Evolutionary conservation across 1,284 basidiomycete species (phyloP).

Genomic region (Irpex sp.): DNA sequence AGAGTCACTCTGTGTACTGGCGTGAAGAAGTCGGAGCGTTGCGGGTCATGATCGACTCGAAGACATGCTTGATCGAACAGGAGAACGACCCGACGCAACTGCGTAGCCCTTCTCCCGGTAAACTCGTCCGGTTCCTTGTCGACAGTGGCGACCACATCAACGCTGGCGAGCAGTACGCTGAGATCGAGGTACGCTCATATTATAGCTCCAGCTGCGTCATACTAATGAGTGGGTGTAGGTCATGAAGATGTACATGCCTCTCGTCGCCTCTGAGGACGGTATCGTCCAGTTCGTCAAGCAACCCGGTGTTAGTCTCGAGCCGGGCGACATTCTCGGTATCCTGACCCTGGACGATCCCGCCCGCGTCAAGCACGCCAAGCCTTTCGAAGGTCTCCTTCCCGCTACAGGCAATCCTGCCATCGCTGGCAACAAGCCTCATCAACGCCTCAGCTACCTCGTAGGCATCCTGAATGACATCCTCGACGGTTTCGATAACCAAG

Average conservation of each 20-base stretch:
- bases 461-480: slow-evolving; percentile 89
- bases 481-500: slow-evolving; percentile 93
- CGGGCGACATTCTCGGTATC: slow-evolving; percentile 98
- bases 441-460: slow-evolving; percentile 77
- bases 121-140: slow-evolving; percentile 92
- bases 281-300: slow-evolving; percentile 97
- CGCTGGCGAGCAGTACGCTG: slow-evolving; percentile 95
- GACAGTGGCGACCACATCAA: slow-evolving; percentile 97
- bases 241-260: slow-evolving; percentile 99
- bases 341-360: slow-evolving; percentile 95
- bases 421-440: slow-evolving; percentile 89
- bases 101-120: slow-evolving; percentile 94
- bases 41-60: slow-evolving; percentile 92
- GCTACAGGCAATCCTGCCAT: slow-evolving; percentile 84
- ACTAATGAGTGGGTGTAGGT: slow-evolving; percentile 50
- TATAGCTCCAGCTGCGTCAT: slow-evolving; percentile 2
- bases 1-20: slow-evolving; percentile 98
- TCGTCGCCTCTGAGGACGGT: slow-evolving; percentile 95
- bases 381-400: slow-evolving; percentile 93
- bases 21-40: slow-evolving; percentile 96
- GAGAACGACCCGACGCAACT: slow-evolving; percentile 99
- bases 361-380: slow-evolving; percentile 97
- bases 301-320: slow-evolving; percentile 92
- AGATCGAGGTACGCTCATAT: slow-evolving; percentile 77
- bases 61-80: slow-evolving; percentile 98